Evolutionary conservation across 345 rosid genomes (phyloP), one percentile per base, ranked within the genome.

Genomic region (Mangifera indica): DNA sequence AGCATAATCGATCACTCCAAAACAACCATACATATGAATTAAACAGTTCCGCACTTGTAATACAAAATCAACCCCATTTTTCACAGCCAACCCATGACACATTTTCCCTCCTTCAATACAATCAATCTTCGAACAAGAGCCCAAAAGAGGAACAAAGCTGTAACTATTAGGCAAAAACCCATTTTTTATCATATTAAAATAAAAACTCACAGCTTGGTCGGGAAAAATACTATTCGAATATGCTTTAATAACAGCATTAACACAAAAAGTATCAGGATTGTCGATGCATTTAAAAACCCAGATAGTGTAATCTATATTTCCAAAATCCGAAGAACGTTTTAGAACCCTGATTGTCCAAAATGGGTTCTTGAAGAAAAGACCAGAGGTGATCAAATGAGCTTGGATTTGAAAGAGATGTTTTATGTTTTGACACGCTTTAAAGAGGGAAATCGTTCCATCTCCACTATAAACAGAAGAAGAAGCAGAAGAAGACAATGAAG

Each of bases 151-250:
- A 46, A 86, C 84, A 74, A 85, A 91, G 53, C 85, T 82, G 74
- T 84, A 87, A 52, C 87, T 76, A 70, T 91, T 91, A 14, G 97
- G 92, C 46, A 58, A 58, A 71, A 89, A 85, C 4, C 90, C 90
- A 73, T 57, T 62, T 71, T 61, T 60, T 62, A 80, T 32, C 81
- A 84, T 81, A 60, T 81, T 78, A n/a, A 85, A 81, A 75, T 84
- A 87, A 46, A 87, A 86, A 45, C 69, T 71, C 52, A 84, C 56
- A 14, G 82, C 92, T 71, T 74, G 69, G 0, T 48, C 24, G 0
- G 91, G 87, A n/a, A 34, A 25, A 15, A 84, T 79, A 57, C 91
- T 86, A 56, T 72, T 25, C 48, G 79, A 76, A 65, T 59, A 89
- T n/a, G 88, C 80, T 66, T 78, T 80, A 45, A 91, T 70, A 10